phyloP scores from a whole-genome alignment of 306 rosid genomes.

The Albizia julibrissin region DNA sequence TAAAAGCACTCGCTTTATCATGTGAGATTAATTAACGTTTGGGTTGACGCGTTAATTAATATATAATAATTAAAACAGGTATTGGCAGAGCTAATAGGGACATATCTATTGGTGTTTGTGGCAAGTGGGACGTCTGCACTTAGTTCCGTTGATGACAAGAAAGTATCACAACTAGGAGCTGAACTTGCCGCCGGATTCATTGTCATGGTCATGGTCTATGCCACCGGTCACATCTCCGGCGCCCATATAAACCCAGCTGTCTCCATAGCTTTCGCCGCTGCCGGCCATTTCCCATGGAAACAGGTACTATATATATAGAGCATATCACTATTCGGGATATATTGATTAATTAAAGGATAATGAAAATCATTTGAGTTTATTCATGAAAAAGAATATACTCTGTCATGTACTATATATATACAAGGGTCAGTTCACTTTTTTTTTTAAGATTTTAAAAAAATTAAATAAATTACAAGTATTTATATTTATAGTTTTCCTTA shows the following conservation, averaged over 20 bases:
- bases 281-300: slow-evolving; percentile 72
- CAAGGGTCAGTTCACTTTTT: too few species aligned
- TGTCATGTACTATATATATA: too few species aligned
- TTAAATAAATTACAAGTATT: too few species aligned
- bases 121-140: slow-evolving; percentile 71
- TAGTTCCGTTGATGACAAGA: slow-evolving; percentile 42
- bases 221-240: slow-evolving; percentile 83
- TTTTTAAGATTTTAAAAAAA: too few species aligned
- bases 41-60: background rate
- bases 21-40: background rate
- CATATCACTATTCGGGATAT: too few species aligned
- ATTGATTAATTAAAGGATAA: too few species aligned
- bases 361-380: too few species aligned
- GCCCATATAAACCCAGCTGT: slow-evolving; percentile 92
- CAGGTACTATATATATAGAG: slow-evolving; percentile 43
- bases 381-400: too few species aligned
- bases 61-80: slow-evolving; percentile 39
- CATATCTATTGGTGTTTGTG: slow-evolving; percentile 73
- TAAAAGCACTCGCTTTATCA: background rate
- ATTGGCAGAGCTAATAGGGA: slow-evolving; percentile 73
- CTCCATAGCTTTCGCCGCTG: slow-evolving; percentile 70
- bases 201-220: slow-evolving; percentile 74
- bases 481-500: too few species aligned
- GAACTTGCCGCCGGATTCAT: slow-evolving; percentile 71
- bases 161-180: slow-evolving; percentile 64